Base-by-base conservation (phyloP, 192 early-diverging fungal species). In the Rhizoclosmatium sp. region DNA sequence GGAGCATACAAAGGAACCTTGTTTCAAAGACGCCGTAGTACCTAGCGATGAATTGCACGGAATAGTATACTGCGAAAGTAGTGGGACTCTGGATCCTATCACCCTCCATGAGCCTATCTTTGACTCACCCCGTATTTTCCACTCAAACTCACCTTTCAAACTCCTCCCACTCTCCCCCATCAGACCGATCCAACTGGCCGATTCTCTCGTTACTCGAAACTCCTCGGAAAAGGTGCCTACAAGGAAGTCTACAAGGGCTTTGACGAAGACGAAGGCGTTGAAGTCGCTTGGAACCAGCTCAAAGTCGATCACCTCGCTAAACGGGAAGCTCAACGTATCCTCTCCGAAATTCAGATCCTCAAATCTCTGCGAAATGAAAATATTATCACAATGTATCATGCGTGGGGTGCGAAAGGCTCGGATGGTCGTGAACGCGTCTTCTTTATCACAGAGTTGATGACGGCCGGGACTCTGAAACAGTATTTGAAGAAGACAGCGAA, bases 361-460 rank as follows among this genome's bases (percentile, higher is more conserved):
- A 84, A 95, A 77, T 87, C 86, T 19, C 86, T 96, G 71, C 87
- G 92, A 58, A 93, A 94, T 78, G 92, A 93, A 14, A 92, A 93
- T 79, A 94, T 96, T 64, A 95, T 78, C 41, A 78, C 60, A 3
- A 64, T 78, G 62, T 78, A 51, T 58, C 65, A 66, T 42, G 78
- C 69, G 14, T 71, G 76, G 76, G 66, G 65, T 16, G 51, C 72
- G 80, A 87, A 56, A 39, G 68, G 85, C 81, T 16, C 82, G 80
- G 59, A 85, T 87, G 66, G 87, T 81, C n/a, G 85, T 80, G 91
- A 94, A 51, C 85, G 90, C 69, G 85, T 96, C 59, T 91, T 88
- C 71, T 96, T 96, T 81, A 89, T 96, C n/a, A 96, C 95, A 19
- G 95, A 96, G 77, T 84, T 96, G 56, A 96, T 96, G 95, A 93